A percentile compares a stretch with the other conserved stretches of the same genome.
These are phyloP conservation scores for Grosmannia huntii DNA, from an alignment of 2,329 filamentous ascomycete species.

Conservation along the genomic window DNA sequence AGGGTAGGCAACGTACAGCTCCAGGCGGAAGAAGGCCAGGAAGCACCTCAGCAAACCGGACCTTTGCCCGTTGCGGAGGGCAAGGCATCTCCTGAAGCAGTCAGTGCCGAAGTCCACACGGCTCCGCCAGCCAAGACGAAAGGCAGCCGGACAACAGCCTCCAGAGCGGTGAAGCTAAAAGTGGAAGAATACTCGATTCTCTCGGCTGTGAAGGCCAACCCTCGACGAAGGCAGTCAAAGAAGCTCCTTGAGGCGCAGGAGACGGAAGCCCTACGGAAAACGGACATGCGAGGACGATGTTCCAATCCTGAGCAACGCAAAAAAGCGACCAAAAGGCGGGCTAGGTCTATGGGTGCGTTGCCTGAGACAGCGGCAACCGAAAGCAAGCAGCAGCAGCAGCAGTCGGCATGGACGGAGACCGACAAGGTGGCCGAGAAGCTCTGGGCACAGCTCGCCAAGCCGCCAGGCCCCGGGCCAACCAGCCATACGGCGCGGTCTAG, in stretches of 20 bases:
- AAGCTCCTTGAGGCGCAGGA: constrained; percentile 7
- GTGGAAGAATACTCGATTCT: constrained; percentile 27
- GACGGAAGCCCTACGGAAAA: neutral
- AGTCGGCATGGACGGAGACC: neutral
- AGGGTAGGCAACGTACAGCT: neutral
- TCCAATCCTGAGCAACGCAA: neutral
- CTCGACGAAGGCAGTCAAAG: constrained; percentile 5
- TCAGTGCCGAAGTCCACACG: neutral
- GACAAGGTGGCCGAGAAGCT: constrained; percentile 3
- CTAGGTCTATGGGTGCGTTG: constrained; percentile 3
- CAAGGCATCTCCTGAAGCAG: neutral
- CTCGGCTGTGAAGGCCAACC: constrained; percentile 36
- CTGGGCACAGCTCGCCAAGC: neutral
- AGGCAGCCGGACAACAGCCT: neutral
- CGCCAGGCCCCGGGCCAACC: neutral
- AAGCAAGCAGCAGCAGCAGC: neutral
- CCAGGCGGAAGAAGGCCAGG: neutral
- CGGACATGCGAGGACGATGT: neutral
- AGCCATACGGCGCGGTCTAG: too few relatives aligned
- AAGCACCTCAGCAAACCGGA: neutral
- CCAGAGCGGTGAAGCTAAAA: neutral
- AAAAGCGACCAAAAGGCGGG: neutral
- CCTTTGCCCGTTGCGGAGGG: neutral
- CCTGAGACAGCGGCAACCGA: neutral
- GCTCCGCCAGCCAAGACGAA: neutral